phyloP scores from a whole-genome alignment of 345 rosid genomes.

The Hibiscus mutabilis region DNA sequence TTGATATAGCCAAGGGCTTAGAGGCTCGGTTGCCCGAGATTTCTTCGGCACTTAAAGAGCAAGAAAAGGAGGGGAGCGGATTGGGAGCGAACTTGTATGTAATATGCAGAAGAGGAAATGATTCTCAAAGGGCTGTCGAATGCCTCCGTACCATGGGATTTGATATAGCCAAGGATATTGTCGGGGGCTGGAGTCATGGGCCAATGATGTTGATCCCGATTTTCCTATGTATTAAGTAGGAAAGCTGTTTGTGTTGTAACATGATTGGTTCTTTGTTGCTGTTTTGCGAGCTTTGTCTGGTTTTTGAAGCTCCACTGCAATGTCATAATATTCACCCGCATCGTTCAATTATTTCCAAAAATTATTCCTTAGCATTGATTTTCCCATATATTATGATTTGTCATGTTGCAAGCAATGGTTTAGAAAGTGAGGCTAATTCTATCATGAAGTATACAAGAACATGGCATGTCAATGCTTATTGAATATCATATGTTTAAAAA shows the following conservation, averaged over 20 bases:
- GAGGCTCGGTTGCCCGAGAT: conserved; percentile 61
- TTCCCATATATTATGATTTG: too few species aligned
- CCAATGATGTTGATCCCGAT: conserved; percentile 62
- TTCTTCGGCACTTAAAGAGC: conserved; percentile 44
- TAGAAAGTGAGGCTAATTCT: too few species aligned
- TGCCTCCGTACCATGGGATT: conserved; percentile 55
- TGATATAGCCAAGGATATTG: conserved; percentile 55
- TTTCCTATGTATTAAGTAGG: conserved; percentile 59
- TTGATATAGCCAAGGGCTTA: conserved; percentile 37
- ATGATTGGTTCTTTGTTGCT: not conserved
- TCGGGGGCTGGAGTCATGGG: conserved; percentile 89
- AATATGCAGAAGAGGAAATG: conserved; percentile 85
- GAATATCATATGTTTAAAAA: too few species aligned
- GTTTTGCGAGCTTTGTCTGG: not conserved
- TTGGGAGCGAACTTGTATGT: conserved; percentile 42
- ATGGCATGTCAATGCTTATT: too few species aligned
- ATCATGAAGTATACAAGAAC: too few species aligned
- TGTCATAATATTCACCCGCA: not conserved
- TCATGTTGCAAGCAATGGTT: too few species aligned
- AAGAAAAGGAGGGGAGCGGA: conserved; percentile 17
- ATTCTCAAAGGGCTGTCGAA: conserved; percentile 89
- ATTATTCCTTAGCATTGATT: too few species aligned
- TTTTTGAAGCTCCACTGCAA: not conserved
- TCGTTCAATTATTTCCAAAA: too few species aligned
- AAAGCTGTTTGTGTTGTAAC: not conserved